A percentile compares a stretch with the other conserved stretches of the same genome.
These are phyloP conservation scores for Monosporascus sp. DNA, from an alignment of 2,329 filamentous ascomycete species.

Conservation along the genomic window DNA sequence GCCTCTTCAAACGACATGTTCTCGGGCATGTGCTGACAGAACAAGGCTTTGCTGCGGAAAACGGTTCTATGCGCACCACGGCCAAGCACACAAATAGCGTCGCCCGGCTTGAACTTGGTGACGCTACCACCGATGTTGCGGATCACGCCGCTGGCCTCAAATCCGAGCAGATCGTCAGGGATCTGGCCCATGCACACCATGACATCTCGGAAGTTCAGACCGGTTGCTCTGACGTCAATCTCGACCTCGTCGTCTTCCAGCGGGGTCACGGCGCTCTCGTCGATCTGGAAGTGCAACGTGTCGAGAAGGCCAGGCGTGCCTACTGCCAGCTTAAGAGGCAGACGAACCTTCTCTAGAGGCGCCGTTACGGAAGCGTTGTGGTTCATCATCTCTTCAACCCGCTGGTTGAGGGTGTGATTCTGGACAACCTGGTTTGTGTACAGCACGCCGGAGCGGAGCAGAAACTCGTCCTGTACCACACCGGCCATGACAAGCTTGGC, in stretches of 20 bases:
- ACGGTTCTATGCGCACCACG: constrained; percentile 2
- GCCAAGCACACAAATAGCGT: constrained; percentile 3
- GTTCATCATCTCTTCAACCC: too few relatives aligned
- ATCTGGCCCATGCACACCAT: constrained; percentile 4
- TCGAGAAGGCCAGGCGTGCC: constrained; percentile 6
- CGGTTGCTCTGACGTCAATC: constrained; percentile 6
- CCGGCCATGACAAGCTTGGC: too few relatives aligned
- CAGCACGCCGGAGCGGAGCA: too few relatives aligned
- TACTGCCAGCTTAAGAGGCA: background rate
- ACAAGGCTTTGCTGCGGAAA: constrained; percentile 2
- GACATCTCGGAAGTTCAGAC: constrained; percentile 10
- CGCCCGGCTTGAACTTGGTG: constrained; percentile 3
- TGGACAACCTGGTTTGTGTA: too few relatives aligned
- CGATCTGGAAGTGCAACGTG: constrained; percentile 5
- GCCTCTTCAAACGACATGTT: constrained; percentile 7
- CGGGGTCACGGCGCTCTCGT: background rate
- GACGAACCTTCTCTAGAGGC: too few relatives aligned
- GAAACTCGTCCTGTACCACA: too few relatives aligned
- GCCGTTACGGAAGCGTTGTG: too few relatives aligned
- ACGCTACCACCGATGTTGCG: constrained; percentile 5
- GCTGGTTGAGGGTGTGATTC: too few relatives aligned
- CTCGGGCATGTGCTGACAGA: constrained; percentile 5
- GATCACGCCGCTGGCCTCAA: constrained; percentile 7
- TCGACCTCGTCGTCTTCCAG: constrained; percentile 8
- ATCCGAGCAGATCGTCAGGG: constrained; percentile 1